Evolutionary conservation across 805 yeast genomes (phyloP), one percentile per base, ranked within the genome.

Genomic region (Kluyveromyces lactis): DNA sequence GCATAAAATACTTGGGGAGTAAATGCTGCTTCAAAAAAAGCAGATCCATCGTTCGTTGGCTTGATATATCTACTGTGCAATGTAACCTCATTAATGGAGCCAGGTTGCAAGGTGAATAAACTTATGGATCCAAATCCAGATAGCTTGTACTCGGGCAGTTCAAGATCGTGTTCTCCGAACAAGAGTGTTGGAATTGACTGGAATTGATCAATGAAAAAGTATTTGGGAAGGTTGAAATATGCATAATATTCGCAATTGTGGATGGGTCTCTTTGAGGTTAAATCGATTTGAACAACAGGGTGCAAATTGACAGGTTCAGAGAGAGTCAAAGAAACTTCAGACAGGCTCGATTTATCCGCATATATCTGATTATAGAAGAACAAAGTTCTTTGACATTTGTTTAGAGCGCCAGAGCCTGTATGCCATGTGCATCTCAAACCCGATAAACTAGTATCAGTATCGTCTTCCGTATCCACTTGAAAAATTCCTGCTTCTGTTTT

Each of bases 101-200:
- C 55, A 5, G 54, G 46, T 7, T 43, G 35, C 36, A 70, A 42
- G 33, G 58, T 60, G 24, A 73, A 59, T 16, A 76, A 49, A 16
- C 67, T 66, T 32, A 66, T 62, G 3, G 76, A 67, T 1, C 80
- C 80, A 68, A 70, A 71, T 8, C 47, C 37, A 7, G 28, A 29
- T 10, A 58, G 30, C 31, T 47, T 47, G 67, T 76, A 77, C 26
- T 60, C 68, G 4, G 83, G 83, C 26, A 67, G 65, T 47, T 77
- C 83, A 18, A 77, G 56, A 49, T 77, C 79, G n/a, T 67, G 60
- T 38, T 72, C 75, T 3, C 81, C 81, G 69, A 72, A 72, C 1
- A 68, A 53, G 2, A 61, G 63, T 1, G 69, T 26, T 12, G 73
- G 58, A n/a, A 53, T 54, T 18, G 73, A 64, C 51, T 77, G 79